A percentile compares a stretch with the other conserved stretches of the same genome.
Conservation (phyloP, 2,329 filamentous ascomycete species). For the Knufia petricola region DNA sequence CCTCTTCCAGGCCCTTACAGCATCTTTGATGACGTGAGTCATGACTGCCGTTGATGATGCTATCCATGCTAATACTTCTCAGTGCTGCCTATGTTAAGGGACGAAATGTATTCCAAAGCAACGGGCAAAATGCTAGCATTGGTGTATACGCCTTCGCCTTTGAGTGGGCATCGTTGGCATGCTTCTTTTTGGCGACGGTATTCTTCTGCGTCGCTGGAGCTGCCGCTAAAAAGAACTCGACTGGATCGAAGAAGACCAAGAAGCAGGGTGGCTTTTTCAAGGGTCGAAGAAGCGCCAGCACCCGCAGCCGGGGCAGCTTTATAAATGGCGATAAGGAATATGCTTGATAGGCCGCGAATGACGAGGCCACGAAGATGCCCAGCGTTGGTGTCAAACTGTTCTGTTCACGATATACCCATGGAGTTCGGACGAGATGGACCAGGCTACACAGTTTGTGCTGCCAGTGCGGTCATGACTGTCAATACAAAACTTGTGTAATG, state of each 20-base stretch:
- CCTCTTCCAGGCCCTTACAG: conserved; percentile 50
- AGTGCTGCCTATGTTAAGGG: conserved; percentile 53
- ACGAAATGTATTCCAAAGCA: conserved; percentile 45
- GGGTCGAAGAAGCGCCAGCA: conserved; percentile 21
- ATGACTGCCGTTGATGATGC: conserved; percentile 4
- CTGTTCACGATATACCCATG: background rate
- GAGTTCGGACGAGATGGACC: background rate
- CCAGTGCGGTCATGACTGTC: too few species aligned
- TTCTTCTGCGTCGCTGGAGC: conserved; percentile 45
- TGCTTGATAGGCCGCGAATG: background rate
- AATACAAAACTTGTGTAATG: background rate
- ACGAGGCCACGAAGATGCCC: background rate
- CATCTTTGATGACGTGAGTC: conserved; percentile 54
- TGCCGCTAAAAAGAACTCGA: conserved; percentile 7
- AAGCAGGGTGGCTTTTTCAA: conserved; percentile 14
- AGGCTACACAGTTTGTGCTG: too few species aligned
- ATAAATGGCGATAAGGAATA: conserved; percentile 24
- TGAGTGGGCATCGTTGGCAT: conserved; percentile 50
- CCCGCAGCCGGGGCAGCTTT: conserved; percentile 24
- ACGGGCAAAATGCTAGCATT: conserved; percentile 41
- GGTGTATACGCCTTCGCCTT: conserved; percentile 52
- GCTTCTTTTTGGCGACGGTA: conserved; percentile 46
- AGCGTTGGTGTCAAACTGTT: background rate
- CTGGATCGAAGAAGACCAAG: conserved; percentile 6
- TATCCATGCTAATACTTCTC: conserved; percentile 8